phyloP scores from a whole-genome alignment of 73 alveolate species.

The Tetrahymena borealis region DNA sequence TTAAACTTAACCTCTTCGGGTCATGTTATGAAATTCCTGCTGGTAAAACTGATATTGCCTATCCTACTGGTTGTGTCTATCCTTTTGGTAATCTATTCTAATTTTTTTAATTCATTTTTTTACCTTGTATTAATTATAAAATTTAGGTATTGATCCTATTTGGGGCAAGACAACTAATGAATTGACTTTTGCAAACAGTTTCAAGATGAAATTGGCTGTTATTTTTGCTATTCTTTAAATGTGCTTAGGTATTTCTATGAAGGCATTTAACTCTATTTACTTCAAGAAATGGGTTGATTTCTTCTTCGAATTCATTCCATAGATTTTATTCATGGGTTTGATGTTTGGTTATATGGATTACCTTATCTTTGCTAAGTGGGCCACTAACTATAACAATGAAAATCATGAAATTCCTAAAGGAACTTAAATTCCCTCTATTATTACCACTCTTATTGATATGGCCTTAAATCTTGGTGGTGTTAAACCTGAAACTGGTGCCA shows the following conservation, averaged over 20 bases:
- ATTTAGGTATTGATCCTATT: conserved; percentile 71
- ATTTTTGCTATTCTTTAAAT: conserved; percentile 78
- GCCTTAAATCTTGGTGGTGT: conserved; percentile 65
- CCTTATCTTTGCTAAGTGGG: conserved; percentile 80
- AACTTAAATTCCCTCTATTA: conserved; percentile 74
- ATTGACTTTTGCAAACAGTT: conserved; percentile 62
- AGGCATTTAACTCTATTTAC: conserved; percentile 65
- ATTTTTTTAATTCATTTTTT: too few species aligned
- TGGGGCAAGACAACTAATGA: conserved; percentile 66
- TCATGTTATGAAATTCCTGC: conserved; percentile 44
- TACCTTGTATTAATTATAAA: neutral
- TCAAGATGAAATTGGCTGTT: conserved; percentile 86
- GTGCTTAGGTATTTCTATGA: conserved; percentile 74
- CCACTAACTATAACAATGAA: conserved; percentile 42
- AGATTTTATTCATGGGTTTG: conserved; percentile 54
- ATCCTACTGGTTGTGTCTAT: conserved; percentile 50
- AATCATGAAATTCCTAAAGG: conserved; percentile 17
- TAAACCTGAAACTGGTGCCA: conserved; percentile 45
- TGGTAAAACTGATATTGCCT: conserved; percentile 7
- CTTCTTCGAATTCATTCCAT: conserved; percentile 73
- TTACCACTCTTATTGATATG: conserved; percentile 89
- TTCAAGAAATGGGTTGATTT: conserved; percentile 52
- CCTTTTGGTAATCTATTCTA: conserved; percentile 65
- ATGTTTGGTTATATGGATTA: conserved; percentile 89
- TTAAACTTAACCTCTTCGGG: conserved; percentile 61